These are phyloP conservation scores for Candida broadrunensis DNA, from an alignment of 805 yeast genomes.

Conservation along the genomic window DNA sequence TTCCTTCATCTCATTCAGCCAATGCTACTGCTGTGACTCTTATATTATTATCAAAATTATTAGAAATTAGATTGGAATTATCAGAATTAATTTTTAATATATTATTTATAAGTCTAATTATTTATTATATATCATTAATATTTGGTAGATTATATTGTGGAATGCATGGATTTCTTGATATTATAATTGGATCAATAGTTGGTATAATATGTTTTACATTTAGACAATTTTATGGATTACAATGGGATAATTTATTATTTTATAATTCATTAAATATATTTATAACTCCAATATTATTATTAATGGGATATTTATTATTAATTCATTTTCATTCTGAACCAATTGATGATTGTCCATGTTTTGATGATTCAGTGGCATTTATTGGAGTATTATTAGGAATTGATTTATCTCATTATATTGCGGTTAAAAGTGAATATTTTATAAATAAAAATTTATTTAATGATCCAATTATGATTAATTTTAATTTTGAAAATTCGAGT, in stretches of 20 bases:
- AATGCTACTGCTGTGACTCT: slow-evolving; percentile 84
- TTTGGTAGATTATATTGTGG: slow-evolving; percentile 91
- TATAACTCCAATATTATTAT: slow-evolving; percentile 34
- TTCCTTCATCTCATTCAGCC: slow-evolving; percentile 92
- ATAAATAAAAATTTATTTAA: slow-evolving; percentile 11
- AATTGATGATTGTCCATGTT: slow-evolving; percentile 93
- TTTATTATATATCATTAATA: slow-evolving; percentile 64
- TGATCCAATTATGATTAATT: slow-evolving; percentile 41
- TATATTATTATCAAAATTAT: slow-evolving; percentile 24
- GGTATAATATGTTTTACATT: slow-evolving; percentile 56
- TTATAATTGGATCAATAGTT: slow-evolving; percentile 58
- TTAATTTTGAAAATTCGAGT: slow-evolving; percentile 41
- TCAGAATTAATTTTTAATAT: slow-evolving; percentile 10
- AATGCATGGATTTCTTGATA: slow-evolving; percentile 91
- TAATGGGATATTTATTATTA: slow-evolving; percentile 43
- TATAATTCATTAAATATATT: slow-evolving; percentile 16
- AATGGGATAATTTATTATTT: slow-evolving; percentile 46
- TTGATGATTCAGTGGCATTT: slow-evolving; percentile 91
- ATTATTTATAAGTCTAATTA: slow-evolving; percentile 16
- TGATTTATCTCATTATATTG: slow-evolving; percentile 58
- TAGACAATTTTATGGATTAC: slow-evolving; percentile 37
- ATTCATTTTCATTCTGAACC: slow-evolving; percentile 79
- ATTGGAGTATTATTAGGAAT: slow-evolving; percentile 82
- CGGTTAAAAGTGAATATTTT: slow-evolving; percentile 29
- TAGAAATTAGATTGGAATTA: slow-evolving; percentile 6